Conservation (phyloP, 345 rosid genomes). For the Lepidium aucheri region DNA sequence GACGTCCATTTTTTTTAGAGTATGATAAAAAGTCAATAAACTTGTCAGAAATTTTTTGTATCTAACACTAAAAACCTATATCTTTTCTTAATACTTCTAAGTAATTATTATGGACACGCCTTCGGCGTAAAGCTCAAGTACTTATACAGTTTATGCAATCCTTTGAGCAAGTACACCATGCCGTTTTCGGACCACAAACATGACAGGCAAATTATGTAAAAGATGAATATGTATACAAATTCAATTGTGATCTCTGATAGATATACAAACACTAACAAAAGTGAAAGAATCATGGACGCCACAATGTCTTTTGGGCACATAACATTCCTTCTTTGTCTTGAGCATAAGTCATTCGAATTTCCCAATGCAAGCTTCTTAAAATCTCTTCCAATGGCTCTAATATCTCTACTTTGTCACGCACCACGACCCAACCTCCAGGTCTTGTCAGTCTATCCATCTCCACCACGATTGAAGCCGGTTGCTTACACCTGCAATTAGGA, state of each 20-base stretch:
- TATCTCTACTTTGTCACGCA: conserved; percentile 81
- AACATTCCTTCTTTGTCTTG: conserved; percentile 77
- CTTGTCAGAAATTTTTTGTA: too few species aligned
- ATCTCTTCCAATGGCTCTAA: conserved; percentile 64
- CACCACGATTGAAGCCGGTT: conserved; percentile 68
- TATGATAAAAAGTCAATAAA: neutral
- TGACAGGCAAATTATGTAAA: neutral
- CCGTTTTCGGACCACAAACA: neutral
- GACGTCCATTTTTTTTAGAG: neutral
- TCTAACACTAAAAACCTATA: too few species aligned
- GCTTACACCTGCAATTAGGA: conserved; percentile 50
- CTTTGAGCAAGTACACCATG: neutral
- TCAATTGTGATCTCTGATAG: neutral
- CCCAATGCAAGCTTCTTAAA: conserved; percentile 79
- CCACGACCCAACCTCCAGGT: conserved; percentile 86
- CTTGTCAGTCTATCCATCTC: conserved; percentile 83
- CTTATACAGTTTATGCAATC: too few species aligned
- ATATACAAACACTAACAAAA: neutral
- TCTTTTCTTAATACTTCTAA: too few species aligned
- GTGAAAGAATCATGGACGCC: conserved; percentile 59
- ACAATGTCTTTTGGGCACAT: conserved; percentile 73
- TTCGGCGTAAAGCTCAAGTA: too few species aligned
- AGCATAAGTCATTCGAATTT: conserved; percentile 76
- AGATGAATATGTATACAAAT: neutral
- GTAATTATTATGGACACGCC: too few species aligned